phyloP scores from a whole-genome alignment of 139 green algal species.

The Chlorella vulgaris region DNA sequence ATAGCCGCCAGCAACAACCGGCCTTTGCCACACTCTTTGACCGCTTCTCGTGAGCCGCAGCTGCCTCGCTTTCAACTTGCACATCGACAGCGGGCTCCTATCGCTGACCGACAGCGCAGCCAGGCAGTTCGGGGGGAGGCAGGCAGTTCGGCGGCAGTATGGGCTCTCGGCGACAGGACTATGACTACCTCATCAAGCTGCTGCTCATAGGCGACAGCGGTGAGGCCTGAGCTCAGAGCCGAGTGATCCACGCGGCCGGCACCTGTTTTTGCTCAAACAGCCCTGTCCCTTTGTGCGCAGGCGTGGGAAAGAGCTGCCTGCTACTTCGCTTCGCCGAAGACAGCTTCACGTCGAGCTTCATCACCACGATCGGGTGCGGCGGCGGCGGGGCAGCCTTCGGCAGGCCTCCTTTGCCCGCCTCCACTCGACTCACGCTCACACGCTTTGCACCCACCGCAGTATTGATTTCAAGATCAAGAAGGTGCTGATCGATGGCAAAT shows the following conservation, averaged over 20 bases:
- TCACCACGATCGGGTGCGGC: slow-evolving; percentile 95
- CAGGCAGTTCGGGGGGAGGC: not conserved
- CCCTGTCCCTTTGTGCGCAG: slow-evolving; percentile 51
- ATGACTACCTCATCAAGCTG: slow-evolving; percentile 95
- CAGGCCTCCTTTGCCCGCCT: not conserved
- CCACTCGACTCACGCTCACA: no score
- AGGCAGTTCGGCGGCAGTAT: not conserved
- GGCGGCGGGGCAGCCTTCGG: not conserved
- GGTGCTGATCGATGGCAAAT: slow-evolving; percentile 91
- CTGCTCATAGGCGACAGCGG: slow-evolving; percentile 96
- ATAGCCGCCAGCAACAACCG: no score
- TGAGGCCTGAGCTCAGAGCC: slow-evolving; percentile 27
- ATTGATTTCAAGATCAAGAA: slow-evolving; percentile 99
- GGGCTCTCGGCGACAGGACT: slow-evolving; percentile 65
- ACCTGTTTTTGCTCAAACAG: not conserved
- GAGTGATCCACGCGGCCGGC: not conserved
- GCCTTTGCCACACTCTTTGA: no score
- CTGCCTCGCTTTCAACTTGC: no score
- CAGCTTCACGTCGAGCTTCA: slow-evolving; percentile 96
- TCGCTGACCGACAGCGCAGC: not conserved
- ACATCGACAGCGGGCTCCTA: not conserved
- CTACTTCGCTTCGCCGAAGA: slow-evolving; percentile 96
- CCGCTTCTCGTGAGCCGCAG: no score
- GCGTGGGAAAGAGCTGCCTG: slow-evolving; percentile 97
- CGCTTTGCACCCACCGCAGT: slow-evolving; percentile 55